phyloP scores from a whole-genome alignment of 805 yeast genomes.

The Sugiyamaella lignohabitans region DNA sequence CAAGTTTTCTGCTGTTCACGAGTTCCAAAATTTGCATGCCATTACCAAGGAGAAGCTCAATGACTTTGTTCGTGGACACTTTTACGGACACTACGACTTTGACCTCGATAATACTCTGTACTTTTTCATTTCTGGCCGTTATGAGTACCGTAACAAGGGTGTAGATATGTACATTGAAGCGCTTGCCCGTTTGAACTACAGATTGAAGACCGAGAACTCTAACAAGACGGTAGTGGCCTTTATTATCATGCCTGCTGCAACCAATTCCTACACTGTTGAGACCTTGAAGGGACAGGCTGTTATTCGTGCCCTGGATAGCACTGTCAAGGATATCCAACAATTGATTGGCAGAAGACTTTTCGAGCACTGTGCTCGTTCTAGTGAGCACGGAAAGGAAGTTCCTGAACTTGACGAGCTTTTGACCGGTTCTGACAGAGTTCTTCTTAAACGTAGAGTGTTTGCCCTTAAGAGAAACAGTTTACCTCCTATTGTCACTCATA shows the following conservation, averaged over 20 bases:
- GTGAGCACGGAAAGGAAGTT: slow-evolving; percentile 54
- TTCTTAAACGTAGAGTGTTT: slow-evolving; percentile 84
- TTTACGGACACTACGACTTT: slow-evolving; percentile 93
- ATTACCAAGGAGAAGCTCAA: slow-evolving; percentile 83
- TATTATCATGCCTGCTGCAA: slow-evolving; percentile 95
- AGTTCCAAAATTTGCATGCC: slow-evolving; percentile 95
- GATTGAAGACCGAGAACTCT: slow-evolving; percentile 72
- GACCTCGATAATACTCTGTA: slow-evolving; percentile 89
- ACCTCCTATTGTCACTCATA: slow-evolving; percentile 96
- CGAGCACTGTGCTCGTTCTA: slow-evolving; percentile 76
- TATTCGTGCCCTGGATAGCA: slow-evolving; percentile 78
- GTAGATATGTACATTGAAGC: slow-evolving; percentile 92
- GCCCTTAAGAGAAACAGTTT: slow-evolving; percentile 83
- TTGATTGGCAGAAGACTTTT: slow-evolving; percentile 80
- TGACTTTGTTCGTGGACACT: slow-evolving; percentile 94
- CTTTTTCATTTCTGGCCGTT: slow-evolving; percentile 95
- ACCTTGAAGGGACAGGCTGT: slow-evolving; percentile 96
- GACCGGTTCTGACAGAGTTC: slow-evolving; percentile 79
- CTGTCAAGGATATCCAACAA: slow-evolving; percentile 81
- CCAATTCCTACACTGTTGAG: slow-evolving; percentile 91
- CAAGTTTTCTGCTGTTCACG: slow-evolving; percentile 95
- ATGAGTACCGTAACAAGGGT: slow-evolving; percentile 94
- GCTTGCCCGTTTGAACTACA: slow-evolving; percentile 84
- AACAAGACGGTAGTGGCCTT: slow-evolving; percentile 93
- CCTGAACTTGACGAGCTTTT: slow-evolving; percentile 74